Percentiles rank a stretch among this genome's conserved stretches.
Evolutionary conservation across 2,329 filamentous ascomycete genomes (phyloP).

Genomic region (Monilinia vaccinii-corymbosi): DNA sequence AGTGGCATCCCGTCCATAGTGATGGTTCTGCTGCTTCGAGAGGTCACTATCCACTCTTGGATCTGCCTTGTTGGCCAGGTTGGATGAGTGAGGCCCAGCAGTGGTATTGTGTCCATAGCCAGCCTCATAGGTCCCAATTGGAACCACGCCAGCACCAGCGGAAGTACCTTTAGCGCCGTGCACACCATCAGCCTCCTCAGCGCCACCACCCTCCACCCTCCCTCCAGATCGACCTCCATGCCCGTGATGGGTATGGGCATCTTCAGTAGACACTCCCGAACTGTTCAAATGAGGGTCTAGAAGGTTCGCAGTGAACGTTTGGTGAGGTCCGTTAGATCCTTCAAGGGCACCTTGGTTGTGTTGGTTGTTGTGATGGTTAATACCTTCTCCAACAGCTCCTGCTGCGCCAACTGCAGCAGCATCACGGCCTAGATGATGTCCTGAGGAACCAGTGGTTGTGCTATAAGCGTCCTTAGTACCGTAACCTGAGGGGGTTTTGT

Average conservation of each 20-base stretch:
- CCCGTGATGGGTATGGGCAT: constrained; percentile 11
- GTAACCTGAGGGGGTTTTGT: background rate
- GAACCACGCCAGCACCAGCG: constrained; percentile 8
- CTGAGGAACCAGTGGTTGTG: background rate
- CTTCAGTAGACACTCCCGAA: constrained; percentile 11
- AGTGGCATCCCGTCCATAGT: constrained; percentile 16
- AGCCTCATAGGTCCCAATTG: constrained; percentile 4
- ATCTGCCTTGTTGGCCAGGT: constrained; percentile 33
- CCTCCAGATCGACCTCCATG: constrained; percentile 10
- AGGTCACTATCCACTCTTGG: constrained; percentile 29
- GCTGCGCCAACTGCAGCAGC: constrained; percentile 10
- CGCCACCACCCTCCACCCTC: constrained; percentile 20
- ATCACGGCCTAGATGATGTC: constrained; percentile 13
- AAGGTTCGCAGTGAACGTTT: constrained; percentile 22
- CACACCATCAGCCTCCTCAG: constrained; percentile 21
- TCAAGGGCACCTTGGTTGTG: background rate
- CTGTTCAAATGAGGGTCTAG: constrained; percentile 23
- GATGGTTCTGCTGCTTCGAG: constrained; percentile 12
- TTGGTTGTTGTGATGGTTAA: constrained; percentile 16
- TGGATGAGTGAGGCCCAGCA: constrained; percentile 30
- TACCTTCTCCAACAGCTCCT: constrained; percentile 12
- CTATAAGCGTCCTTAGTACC: background rate
- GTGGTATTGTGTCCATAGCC: constrained; percentile 20
- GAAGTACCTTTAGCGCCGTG: constrained; percentile 14
- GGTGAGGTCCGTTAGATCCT: constrained; percentile 17